phyloP scores from a whole-genome alignment of 108 stramenopile genomes.

The Cyclotella atomus region DNA sequence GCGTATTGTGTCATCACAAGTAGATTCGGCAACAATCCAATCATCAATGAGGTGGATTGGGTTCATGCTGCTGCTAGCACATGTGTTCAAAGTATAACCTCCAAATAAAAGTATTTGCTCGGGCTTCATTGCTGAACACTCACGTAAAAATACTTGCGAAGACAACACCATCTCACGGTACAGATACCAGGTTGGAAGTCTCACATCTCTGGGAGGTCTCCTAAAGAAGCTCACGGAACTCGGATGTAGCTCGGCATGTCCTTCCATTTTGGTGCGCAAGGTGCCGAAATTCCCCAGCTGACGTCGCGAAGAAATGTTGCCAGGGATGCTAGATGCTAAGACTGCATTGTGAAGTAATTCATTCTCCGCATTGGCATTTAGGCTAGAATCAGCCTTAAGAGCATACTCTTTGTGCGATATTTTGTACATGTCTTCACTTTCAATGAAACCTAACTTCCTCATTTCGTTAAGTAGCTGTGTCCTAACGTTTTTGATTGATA shows the following conservation, averaged over 20 bases:
- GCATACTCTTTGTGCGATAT: not conserved
- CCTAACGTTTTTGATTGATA: slow-evolving; percentile 10
- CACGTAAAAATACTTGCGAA: slow-evolving; percentile 27
- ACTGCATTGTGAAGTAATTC: slow-evolving; percentile 19
- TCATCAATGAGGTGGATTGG: slow-evolving; percentile 13
- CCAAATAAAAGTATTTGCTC: slow-evolving; percentile 29
- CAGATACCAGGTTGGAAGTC: slow-evolving; percentile 10
- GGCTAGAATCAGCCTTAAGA: not conserved
- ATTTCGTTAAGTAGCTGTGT: slow-evolving; percentile 23
- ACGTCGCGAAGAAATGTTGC: slow-evolving; percentile 18
- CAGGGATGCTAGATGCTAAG: slow-evolving; percentile 16
- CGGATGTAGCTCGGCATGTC: slow-evolving; percentile 19
- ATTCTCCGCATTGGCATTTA: slow-evolving; percentile 17
- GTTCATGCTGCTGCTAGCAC: not conserved
- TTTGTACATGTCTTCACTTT: slow-evolving; percentile 5
- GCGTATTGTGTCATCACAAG: slow-evolving; percentile 21
- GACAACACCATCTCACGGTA: slow-evolving; percentile 35
- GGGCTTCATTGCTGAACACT: slow-evolving; percentile 16
- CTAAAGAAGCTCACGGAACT: slow-evolving; percentile 19
- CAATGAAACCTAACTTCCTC: slow-evolving; percentile 11
- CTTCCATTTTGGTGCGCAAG: slow-evolving; percentile 14
- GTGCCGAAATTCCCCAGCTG: slow-evolving; percentile 30
- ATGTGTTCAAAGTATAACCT: slow-evolving; percentile 10
- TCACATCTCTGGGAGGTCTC: slow-evolving; percentile 17
- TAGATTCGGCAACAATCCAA: slow-evolving; percentile 26